Evolutionary conservation across 2,329 filamentous ascomycete genomes (phyloP), one percentile per base, ranked within the genome.

Genomic region (Lecanicillium sp.): DNA sequence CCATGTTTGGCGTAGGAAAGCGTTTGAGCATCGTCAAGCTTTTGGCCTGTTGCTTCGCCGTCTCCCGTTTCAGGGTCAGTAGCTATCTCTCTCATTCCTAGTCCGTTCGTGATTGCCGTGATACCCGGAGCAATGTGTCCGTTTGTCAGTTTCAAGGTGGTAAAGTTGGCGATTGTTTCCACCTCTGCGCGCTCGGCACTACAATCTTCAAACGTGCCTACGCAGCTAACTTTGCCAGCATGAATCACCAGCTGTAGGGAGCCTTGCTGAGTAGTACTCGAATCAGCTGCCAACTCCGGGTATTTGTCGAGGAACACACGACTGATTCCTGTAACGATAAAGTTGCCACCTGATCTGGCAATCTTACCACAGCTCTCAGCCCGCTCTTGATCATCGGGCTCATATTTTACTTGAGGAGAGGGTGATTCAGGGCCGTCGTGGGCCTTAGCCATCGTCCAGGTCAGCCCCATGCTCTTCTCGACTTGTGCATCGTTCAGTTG

Each of bases 31-130:
- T 66, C 42, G 24, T 58, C 56, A 27, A 54, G 47, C 19, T 54
- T 51, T 12, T 64, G 55, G 15, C 61, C 60, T 6, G 6, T 11
- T 9, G 65, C 62, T 4, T 52, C 49, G 12, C 77, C 77, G 54
- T 80, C 75, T 3, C 68, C 63, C 0, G 77, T 77, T 19, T 59
- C 60, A 1, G 55, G 52, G 43, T 74, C 71, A 1, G 59, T 62
- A 17, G 61, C 56, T 33, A 79, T 78, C 54, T 79, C 77, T 10
- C 62, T 58, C 4, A 79, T 61, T 1, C 77, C 77, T 2, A 80
- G 65, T 7, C 60, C 56, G 5, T 65, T 63, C 4, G 73, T 69
- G 27, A 79, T 63, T 2, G 72, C 69, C n/a, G 70, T 76, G 26
- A 79, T 57, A 0, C 74, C 68, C 3, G 75, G 71, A 7, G 71